phyloP scores from a whole-genome alignment of 2,329 filamentous ascomycete species.

The Epichloe sp. region DNA sequence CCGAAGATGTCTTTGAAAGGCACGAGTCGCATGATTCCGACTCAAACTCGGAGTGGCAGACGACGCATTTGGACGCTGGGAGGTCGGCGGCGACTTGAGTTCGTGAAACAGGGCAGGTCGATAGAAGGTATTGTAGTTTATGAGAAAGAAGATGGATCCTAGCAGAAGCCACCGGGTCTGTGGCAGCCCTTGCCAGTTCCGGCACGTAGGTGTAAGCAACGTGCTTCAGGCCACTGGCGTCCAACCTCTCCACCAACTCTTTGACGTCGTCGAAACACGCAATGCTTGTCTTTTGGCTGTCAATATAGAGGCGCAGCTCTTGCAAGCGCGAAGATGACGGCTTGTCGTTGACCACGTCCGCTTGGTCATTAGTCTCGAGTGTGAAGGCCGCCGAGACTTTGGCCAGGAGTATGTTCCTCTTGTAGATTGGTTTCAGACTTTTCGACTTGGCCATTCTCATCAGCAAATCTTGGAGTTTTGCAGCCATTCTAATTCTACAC shows the following conservation, averaged over 20 bases:
- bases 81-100: slow-evolving; percentile 9
- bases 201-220: slow-evolving; percentile 25
- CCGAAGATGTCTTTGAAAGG: slow-evolving; percentile 12
- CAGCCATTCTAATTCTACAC: slow-evolving; percentile 16
- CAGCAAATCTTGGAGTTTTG: slow-evolving; percentile 18
- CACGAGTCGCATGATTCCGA: slow-evolving; percentile 10
- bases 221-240: slow-evolving; percentile 24
- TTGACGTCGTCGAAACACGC: slow-evolving; percentile 36
- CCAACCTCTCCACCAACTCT: slow-evolving; percentile 28
- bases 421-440: slow-evolving; percentile 24
- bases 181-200: slow-evolving; percentile 16
- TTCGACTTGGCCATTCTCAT: slow-evolving; percentile 16
- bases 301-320: slow-evolving; percentile 24
- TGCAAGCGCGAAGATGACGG: slow-evolving; percentile 19
- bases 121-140: slow-evolving; percentile 32
- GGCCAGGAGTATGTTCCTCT: slow-evolving; percentile 25
- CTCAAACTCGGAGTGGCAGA: slow-evolving; percentile 12
- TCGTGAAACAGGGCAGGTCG: slow-evolving; percentile 23
- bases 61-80: slow-evolving; percentile 12
- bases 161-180: slow-evolving; percentile 12
- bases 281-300: slow-evolving; percentile 21
- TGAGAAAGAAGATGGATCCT: slow-evolving; percentile 22
- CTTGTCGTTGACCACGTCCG: slow-evolving; percentile 15
- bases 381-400: slow-evolving; percentile 25
- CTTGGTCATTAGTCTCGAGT: slow-evolving; percentile 16